Evolutionary conservation across 768 basidiomycete genomes (phyloP), one percentile per base, ranked within the genome.

Genomic region (Mycena haematopus): DNA sequence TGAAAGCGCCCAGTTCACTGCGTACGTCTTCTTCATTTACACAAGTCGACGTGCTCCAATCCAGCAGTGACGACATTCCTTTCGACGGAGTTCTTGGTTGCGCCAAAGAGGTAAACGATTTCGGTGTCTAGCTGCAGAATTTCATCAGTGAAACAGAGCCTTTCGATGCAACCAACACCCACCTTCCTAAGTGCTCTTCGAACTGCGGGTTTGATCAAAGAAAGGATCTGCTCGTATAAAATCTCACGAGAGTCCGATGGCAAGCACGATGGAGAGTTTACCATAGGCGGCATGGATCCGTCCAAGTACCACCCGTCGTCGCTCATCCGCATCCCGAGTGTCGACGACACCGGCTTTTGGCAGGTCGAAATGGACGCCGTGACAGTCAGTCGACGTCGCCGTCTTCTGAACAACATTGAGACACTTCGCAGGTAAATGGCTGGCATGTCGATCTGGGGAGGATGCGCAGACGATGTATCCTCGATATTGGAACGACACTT

Each of bases 171-270:
- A 66, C 56, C 70, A 45, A 78, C 81, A 3, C 75, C 73, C 9
- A 90, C 89, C 0, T 83, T 88, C 6, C 79, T 87, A 44, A 86
- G 88, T 70, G 72, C 84, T 2, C 78, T 92, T 21, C 82, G 80
- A 2, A 51, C 72, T 22, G 74, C 74, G 1, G 83, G 83, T 33
- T 73, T 81, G 47, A 84, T 91, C 65, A 67, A 71, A 13, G 72
- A 79, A 3, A 80, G 86, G 1, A 85, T 91, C 66, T 79, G 82
- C 5, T 88, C 88, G n/a, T 90, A 81, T 80, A 89, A 87, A 72
- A 83, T 92, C 54, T 78, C 88, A 0, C 86, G 90, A 58, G 70
- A 87, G 36, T 76, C 81, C 13, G 86, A 88, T 66, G 74, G 78
- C 59, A 70, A 74, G 65, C 83, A 82, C 66, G 85, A 87, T 63